Percentiles rank a stretch among this genome's conserved stretches.
These are phyloP conservation scores for Rubia tinctorum DNA, from an alignment of 305 asterid species.

Conservation along the genomic window DNA sequence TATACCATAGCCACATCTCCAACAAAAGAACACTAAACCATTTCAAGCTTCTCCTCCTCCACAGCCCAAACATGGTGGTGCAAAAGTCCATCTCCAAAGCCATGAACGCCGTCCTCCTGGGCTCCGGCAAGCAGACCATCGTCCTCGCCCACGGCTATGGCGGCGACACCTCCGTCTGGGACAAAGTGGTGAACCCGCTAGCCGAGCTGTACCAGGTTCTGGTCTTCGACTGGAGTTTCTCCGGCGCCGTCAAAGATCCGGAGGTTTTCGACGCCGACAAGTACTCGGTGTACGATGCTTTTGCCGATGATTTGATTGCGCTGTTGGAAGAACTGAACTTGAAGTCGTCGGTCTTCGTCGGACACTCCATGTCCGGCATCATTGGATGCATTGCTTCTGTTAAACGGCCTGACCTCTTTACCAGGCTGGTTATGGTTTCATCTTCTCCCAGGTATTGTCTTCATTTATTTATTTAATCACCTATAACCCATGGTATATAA, in stretches of 20 bases:
- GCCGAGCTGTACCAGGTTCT: conserved; percentile 36
- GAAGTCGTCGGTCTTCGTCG: conserved; percentile 50
- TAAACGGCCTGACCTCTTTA: conserved; percentile 61
- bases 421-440: conserved; percentile 46
- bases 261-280: conserved; percentile 40
- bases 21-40: background rate
- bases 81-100: conserved; percentile 34
- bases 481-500: conserved; percentile 27
- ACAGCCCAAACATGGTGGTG: conserved; percentile 27
- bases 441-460: conserved; percentile 62
- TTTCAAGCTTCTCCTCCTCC: conserved; percentile 2
- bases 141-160: conserved; percentile 81
- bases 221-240: conserved; percentile 76
- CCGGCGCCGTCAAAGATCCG: conserved; percentile 50
- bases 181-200: conserved; percentile 43
- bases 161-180: conserved; percentile 78
- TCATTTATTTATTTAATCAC: no score
- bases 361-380: conserved; percentile 87
- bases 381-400: conserved; percentile 78
- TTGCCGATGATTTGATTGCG: conserved; percentile 66
- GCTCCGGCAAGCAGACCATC: conserved; percentile 53
- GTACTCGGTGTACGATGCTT: conserved; percentile 56
- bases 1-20: conserved; percentile 13
- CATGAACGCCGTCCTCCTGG: conserved; percentile 55
- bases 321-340: conserved; percentile 63